Evolutionary conservation across 257 asterid species (phyloP).

Genomic region (Primulina eburnea): DNA sequence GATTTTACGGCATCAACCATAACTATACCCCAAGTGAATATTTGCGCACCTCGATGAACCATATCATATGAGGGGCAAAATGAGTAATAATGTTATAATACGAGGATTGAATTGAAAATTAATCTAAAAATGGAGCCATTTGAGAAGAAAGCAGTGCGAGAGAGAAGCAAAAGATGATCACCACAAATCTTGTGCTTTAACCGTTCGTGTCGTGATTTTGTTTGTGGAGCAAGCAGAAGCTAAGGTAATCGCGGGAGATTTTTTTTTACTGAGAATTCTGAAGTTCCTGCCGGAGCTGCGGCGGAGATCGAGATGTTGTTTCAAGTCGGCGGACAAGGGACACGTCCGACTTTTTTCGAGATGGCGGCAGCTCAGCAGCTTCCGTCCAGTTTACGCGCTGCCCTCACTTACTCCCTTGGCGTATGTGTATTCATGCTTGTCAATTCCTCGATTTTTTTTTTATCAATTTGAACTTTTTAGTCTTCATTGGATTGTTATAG

Average conservation of each 20-base stretch:
- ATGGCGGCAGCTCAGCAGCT: slow-evolving; percentile 99
- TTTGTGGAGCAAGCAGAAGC: background rate
- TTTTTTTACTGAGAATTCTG: background rate
- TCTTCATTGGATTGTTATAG: background rate
- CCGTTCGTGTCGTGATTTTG: background rate
- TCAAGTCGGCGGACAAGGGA: slow-evolving; percentile 99
- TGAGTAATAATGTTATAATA: background rate
- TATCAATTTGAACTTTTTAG: background rate
- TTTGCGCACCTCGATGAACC: too few relatives aligned
- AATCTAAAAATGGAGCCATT: background rate
- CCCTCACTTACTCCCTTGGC: slow-evolving; percentile 89
- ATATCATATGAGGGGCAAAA: background rate
- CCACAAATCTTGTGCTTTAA: too few relatives aligned
- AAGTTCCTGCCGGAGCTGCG: background rate
- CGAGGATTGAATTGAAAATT: background rate
- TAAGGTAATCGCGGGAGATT: too few relatives aligned
- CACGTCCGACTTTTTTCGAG: slow-evolving; percentile 99
- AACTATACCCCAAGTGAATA: too few relatives aligned
- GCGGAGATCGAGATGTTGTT: slow-evolving; percentile 63
- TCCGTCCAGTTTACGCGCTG: slow-evolving; percentile 96
- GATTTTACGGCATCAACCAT: too few relatives aligned
- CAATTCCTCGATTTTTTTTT: background rate
- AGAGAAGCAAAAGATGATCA: background rate
- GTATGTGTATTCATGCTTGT: slow-evolving; percentile 37
- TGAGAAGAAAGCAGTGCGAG: background rate